Conservation (phyloP, 2,329 filamentous ascomycete genomes). For the Ophiostoma fasciatum region DNA sequence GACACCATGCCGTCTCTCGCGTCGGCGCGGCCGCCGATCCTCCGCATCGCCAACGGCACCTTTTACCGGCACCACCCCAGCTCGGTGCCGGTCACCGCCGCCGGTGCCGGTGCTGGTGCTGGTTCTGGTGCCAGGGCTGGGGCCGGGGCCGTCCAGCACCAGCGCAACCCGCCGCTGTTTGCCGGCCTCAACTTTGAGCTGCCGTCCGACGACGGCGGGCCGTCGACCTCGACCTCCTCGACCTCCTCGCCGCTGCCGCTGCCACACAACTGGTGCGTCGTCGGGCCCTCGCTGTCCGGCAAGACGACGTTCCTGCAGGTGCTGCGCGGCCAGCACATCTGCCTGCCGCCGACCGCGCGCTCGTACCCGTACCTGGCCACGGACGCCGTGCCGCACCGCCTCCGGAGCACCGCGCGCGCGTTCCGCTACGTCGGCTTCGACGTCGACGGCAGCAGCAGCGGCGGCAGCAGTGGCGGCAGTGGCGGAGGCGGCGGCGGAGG, state of each 20-base stretch:
- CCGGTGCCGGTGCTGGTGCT: conserved; percentile 8
- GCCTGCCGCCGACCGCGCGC: conserved; percentile 58
- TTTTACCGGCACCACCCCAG: conserved; percentile 67
- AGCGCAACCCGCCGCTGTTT: conserved; percentile 60
- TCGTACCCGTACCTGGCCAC: conserved; percentile 65
- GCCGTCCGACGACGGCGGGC: conserved; percentile 24
- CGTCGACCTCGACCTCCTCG: too few species aligned
- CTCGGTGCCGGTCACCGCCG: conserved; percentile 2
- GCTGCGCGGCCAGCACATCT: conserved; percentile 60
- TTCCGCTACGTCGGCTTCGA: conserved; percentile 89
- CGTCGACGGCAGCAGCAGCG: conserved; percentile 37
- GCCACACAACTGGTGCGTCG: conserved; percentile 74
- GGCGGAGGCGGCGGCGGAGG: conserved; percentile 14
- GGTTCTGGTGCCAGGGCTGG: conserved; percentile 11
- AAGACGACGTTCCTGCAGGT: conserved; percentile 75
- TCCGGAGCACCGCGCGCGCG: conserved; percentile 48
- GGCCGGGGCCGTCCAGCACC: conserved; percentile 15
- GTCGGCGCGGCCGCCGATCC: conserved; percentile 37
- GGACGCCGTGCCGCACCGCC: conserved; percentile 36
- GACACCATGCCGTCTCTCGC: conserved; percentile 22
- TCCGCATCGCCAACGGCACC: conserved; percentile 62
- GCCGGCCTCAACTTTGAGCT: conserved; percentile 55
- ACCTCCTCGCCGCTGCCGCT: too few species aligned
- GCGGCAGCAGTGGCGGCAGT: not conserved
- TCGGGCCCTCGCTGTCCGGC: conserved; percentile 64